Evolutionary conservation across 805 yeast genomes (phyloP).

Genomic region (Wickerhamomyces subpelliculosus): DNA sequence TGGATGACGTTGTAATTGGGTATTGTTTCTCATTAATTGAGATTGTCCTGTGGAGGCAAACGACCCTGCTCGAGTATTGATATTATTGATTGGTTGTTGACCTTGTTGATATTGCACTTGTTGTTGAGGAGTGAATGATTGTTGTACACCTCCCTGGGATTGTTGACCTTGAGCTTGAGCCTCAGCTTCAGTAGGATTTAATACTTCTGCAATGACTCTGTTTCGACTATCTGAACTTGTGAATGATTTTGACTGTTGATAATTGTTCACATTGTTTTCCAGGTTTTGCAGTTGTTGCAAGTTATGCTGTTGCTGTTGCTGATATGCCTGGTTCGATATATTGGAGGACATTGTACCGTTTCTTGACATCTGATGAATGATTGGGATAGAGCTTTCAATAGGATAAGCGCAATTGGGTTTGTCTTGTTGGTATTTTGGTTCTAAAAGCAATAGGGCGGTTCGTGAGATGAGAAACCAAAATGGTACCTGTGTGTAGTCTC

Average conservation of each 20-base stretch:
- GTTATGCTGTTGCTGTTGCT: background rate
- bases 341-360: background rate
- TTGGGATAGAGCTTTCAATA: no score
- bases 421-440: no score
- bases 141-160: no score
- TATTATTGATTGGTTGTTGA: constrained; percentile 3
- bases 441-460: no score
- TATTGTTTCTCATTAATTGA: background rate
- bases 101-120: constrained; percentile 6
- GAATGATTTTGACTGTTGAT: constrained; percentile 36
- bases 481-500: no score
- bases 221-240: constrained; percentile 26
- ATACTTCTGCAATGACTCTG: constrained; percentile 11
- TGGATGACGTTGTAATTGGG: constrained; percentile 7
- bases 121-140: background rate
- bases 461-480: no score
- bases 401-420: no score
- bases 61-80: constrained; percentile 1
- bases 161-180: constrained; percentile 1
- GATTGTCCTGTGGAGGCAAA: background rate
- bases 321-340: background rate
- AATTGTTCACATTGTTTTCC: constrained; percentile 30
- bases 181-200: constrained; percentile 13
- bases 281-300: constrained; percentile 33
- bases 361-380: background rate